Evolutionary conservation across 179 eudicot genomes (phyloP), one percentile per base, ranked within the genome.

Genomic region (Beta corolliflora): DNA sequence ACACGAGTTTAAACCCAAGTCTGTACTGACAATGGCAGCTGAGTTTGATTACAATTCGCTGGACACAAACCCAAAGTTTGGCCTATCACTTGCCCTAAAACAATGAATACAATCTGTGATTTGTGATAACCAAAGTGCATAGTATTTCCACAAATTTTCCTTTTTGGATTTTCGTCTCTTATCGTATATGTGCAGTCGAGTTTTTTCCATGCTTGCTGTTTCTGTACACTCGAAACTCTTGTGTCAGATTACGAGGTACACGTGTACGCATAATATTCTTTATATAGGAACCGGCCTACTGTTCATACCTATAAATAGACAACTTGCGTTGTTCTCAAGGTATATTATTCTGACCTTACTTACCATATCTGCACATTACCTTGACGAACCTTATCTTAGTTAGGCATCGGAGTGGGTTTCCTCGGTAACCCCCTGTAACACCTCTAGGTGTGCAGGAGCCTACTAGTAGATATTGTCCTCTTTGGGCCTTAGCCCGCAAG

Each of bases 31-130:
- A 71, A 70, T 85, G 75, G 78, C 83, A 53, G 78, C 87, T 5
- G 87, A 85, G n/a, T 82, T 85, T 67, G 85, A 85, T 79, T 85
- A 85, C 79, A 82, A 82, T 73, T 79, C 81, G 21, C 25, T 82
- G 0, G 87, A 85, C 66, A 79, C 81, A 21, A 46, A 80, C 71
- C 87, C 87, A 21, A 85, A 79, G 66, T 13, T 79, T 7, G 85
- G 87, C 64, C 10, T 85, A 36, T 79, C 83, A n/a, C 83, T 85
- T 61, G 85, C 83, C 10, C 77, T 85, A 55, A 82, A 77, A 60
- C 85, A 85, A 65, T 85, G 68, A 79, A 31, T 70, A 75, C 56
- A 69, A 73, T 68, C 9, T 76, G 52, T 58, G n/a, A 23, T 3
- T 41, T 29, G 61, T 77, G 36, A 4, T 41, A 13, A 29, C n/a